Percentiles rank a stretch among this genome's conserved stretches.
phyloP scores from a whole-genome alignment of 495 filamentous ascomycete genomes.

The Clohesyomyces aquaticus region DNA sequence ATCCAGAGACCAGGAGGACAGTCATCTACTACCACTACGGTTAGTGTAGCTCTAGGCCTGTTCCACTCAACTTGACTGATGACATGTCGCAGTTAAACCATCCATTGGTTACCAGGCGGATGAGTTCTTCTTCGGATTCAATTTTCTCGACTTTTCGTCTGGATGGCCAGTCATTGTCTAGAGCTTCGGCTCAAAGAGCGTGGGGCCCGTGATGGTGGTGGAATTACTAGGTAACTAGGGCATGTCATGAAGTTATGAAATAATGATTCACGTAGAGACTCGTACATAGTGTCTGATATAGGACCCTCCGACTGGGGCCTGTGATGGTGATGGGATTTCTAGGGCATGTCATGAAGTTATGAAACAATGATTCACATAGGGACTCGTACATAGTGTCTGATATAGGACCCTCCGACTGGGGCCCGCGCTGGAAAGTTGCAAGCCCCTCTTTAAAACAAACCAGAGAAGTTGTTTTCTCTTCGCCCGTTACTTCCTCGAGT shows the following conservation, averaged over 20 bases:
- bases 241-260: background rate
- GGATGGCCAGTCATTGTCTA: conserved; percentile 27
- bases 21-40: conserved; percentile 32
- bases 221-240: background rate
- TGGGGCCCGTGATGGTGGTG: background rate
- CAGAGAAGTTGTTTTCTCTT: too few relatives aligned
- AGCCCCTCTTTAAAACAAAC: too few relatives aligned
- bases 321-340: background rate
- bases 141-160: conserved; percentile 24
- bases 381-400: too few relatives aligned
- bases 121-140: conserved; percentile 30
- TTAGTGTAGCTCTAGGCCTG: background rate
- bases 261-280: background rate
- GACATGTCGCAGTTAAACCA: conserved; percentile 12
- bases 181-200: background rate
- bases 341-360: background rate
- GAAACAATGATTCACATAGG: background rate
- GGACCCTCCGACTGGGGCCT: too few relatives aligned
- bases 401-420: too few relatives aligned
- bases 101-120: conserved; percentile 18
- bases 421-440: background rate
- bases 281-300: too few relatives aligned
- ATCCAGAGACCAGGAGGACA: background rate
- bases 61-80: background rate
- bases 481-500: too few relatives aligned